These are phyloP conservation scores for Cnidoscolus chayamansa DNA, from an alignment of 441 rosid genomes.

Conservation along the genomic window DNA sequence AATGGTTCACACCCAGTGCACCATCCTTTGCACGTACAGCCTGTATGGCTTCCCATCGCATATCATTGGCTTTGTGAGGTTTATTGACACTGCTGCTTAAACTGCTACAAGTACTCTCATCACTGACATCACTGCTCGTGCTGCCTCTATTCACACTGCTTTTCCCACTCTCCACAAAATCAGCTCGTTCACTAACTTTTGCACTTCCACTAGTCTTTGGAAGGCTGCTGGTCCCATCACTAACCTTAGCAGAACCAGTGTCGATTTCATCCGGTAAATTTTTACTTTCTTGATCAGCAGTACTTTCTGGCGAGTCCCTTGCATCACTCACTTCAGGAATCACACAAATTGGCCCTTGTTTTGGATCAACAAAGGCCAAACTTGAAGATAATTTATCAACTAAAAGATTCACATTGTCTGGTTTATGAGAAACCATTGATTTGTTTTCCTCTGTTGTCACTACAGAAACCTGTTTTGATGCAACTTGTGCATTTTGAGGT, in stretches of 20 bases:
- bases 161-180: constrained; percentile 60
- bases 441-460: constrained; percentile 24
- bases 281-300: constrained; percentile 30
- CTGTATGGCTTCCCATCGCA: constrained; percentile 81
- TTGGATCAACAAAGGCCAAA: constrained; percentile 43
- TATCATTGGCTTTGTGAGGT: constrained; percentile 88
- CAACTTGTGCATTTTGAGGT: constrained; percentile 27
- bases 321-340: constrained; percentile 24
- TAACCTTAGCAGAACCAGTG: constrained; percentile 33
- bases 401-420: constrained; percentile 31
- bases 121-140: constrained; percentile 83
- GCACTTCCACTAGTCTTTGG: constrained; percentile 42
- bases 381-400: constrained; percentile 42
- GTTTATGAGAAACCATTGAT: constrained; percentile 29
- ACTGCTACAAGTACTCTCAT: constrained; percentile 85
- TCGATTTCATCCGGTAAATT: constrained; percentile 21
- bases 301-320: constrained; percentile 19
- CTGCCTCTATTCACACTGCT: constrained; percentile 68
- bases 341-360: constrained; percentile 26
- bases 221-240: constrained; percentile 42
- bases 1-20: constrained; percentile 68
- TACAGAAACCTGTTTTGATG: constrained; percentile 25
- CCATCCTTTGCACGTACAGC: constrained; percentile 66
- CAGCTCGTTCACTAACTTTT: constrained; percentile 48
- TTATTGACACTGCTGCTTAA: constrained; percentile 62